Evolutionary conservation across 2,329 filamentous ascomycete species (phyloP).

Genomic region (Aspergillus fumigatiaffinis): DNA sequence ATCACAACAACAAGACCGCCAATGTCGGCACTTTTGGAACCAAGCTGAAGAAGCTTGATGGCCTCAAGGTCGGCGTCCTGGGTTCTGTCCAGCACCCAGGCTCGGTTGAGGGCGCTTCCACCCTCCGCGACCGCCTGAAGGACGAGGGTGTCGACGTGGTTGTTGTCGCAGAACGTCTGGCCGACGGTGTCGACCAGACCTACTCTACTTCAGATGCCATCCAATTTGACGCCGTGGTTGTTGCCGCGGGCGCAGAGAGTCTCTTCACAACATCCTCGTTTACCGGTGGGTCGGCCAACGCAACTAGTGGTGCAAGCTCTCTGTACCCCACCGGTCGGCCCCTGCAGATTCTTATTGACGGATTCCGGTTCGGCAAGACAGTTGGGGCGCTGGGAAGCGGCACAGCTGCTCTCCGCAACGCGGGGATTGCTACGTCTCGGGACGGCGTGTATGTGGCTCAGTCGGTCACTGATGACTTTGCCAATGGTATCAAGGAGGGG

Average conservation of each 20-base stretch:
- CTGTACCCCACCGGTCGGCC: slow-evolving; percentile 64
- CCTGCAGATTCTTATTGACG: slow-evolving; percentile 58
- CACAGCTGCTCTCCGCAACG: slow-evolving; percentile 36
- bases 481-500: slow-evolving; percentile 52
- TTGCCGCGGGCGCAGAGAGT: slow-evolving; percentile 51
- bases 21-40: slow-evolving; percentile 58
- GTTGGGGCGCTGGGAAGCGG: slow-evolving; percentile 56
- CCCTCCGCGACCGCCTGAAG: slow-evolving; percentile 44
- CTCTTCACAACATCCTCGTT: slow-evolving; percentile 44
- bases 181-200: slow-evolving; percentile 55
- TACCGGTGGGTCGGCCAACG: slow-evolving; percentile 13
- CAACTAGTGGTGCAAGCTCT: slow-evolving; percentile 46
- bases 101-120: slow-evolving; percentile 48
- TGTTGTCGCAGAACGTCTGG: slow-evolving; percentile 59
- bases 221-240: slow-evolving; percentile 49
- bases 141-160: slow-evolving; percentile 51
- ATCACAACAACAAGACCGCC: slow-evolving; percentile 64
- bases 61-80: slow-evolving; percentile 62
- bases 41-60: slow-evolving; percentile 58
- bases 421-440: slow-evolving; percentile 40
- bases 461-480: slow-evolving; percentile 38
- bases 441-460: slow-evolving; percentile 35
- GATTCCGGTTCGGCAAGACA: slow-evolving; percentile 67
- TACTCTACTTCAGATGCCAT: slow-evolving; percentile 61
- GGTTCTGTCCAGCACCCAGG: slow-evolving; percentile 42